Percentiles rank a stretch among this genome's conserved stretches.
phyloP scores from a whole-genome alignment of 129 eudicot genomes.

The Centrapalus pauciflorus region DNA sequence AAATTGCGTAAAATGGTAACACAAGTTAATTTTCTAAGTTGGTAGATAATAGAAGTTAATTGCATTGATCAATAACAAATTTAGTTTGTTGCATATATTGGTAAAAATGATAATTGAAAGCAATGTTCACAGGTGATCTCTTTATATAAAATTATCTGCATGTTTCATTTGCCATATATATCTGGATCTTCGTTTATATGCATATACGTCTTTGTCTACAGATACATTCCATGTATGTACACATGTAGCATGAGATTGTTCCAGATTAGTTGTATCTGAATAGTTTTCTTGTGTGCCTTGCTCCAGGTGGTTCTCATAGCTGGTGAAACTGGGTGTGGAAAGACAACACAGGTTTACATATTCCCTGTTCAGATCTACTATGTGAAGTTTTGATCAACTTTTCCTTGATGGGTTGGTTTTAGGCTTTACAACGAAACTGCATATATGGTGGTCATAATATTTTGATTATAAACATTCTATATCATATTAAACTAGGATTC shows the following conservation, averaged over 20 bases:
- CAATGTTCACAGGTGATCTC: no score
- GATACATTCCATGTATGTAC: background rate
- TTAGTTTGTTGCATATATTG: no score
- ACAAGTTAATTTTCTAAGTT: no score
- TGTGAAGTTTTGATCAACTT: background rate
- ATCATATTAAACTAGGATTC: background rate
- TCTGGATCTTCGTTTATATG: background rate
- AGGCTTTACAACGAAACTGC: background rate
- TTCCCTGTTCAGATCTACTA: constrained; percentile 11
- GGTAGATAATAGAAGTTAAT: no score
- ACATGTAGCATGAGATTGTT: background rate
- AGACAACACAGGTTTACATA: constrained; percentile 85
- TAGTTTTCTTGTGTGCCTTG: constrained; percentile 2
- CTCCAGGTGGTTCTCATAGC: constrained; percentile 82
- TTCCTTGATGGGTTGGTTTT: background rate
- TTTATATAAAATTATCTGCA: background rate
- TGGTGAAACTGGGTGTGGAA: constrained; percentile 99
- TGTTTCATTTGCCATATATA: background rate
- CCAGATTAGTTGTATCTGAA: background rate
- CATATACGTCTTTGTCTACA: background rate
- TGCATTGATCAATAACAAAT: no score
- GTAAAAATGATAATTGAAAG: no score
- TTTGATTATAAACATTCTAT: background rate
- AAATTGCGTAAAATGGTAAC: no score
- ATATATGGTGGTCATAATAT: background rate